A percentile compares a stretch with the other conserved stretches of the same genome.
phyloP scores from a whole-genome alignment of 768 basidiomycete genomes.

The Strobilomyces confusus region DNA sequence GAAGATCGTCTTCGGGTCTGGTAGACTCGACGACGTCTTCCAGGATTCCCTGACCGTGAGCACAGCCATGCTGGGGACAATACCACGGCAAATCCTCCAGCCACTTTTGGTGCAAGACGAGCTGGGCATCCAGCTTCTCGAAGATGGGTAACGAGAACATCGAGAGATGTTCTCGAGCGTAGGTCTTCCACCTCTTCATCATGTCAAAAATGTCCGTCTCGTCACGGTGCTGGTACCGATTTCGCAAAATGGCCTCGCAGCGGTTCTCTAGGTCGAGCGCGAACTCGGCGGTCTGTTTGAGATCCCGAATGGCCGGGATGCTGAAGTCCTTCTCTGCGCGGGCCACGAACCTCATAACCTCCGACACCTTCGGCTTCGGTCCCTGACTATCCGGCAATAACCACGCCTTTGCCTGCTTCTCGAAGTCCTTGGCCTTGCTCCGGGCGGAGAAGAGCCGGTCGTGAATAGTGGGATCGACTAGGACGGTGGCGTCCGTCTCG shows the following conservation, averaged over 20 bases:
- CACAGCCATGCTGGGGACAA: slow-evolving; percentile 58
- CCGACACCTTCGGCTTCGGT: slow-evolving; percentile 58
- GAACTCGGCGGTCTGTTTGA: slow-evolving; percentile 69
- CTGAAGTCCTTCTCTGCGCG: slow-evolving; percentile 76
- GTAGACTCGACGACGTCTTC: slow-evolving; percentile 76
- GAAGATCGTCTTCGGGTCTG: slow-evolving; percentile 71
- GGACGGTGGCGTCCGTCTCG: slow-evolving; percentile 59
- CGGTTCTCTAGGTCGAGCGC: slow-evolving; percentile 74
- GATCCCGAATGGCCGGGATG: slow-evolving; percentile 59
- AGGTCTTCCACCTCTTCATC: slow-evolving; percentile 69
- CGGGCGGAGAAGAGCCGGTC: slow-evolving; percentile 62
- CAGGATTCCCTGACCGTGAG: slow-evolving; percentile 61
- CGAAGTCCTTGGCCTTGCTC: slow-evolving; percentile 71
- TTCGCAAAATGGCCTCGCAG: slow-evolving; percentile 70
- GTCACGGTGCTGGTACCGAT: slow-evolving; percentile 52
- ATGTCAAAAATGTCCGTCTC: slow-evolving; percentile 66
- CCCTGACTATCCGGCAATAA: slow-evolving; percentile 53
- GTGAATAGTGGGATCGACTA: slow-evolving; percentile 64
- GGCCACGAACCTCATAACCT: slow-evolving; percentile 63
- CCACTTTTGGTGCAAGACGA: slow-evolving; percentile 67
- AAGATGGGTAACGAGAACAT: slow-evolving; percentile 74
- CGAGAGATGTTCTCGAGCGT: slow-evolving; percentile 64
- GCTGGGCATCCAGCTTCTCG: slow-evolving; percentile 66
- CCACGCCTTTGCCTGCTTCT: slow-evolving; percentile 75
- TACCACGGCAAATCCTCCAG: slow-evolving; percentile 76